A percentile compares a stretch with the other conserved stretches of the same genome.
Conservation (phyloP, 2,329 filamentous ascomycete genomes). For the Cordyceps tenuipes region DNA sequence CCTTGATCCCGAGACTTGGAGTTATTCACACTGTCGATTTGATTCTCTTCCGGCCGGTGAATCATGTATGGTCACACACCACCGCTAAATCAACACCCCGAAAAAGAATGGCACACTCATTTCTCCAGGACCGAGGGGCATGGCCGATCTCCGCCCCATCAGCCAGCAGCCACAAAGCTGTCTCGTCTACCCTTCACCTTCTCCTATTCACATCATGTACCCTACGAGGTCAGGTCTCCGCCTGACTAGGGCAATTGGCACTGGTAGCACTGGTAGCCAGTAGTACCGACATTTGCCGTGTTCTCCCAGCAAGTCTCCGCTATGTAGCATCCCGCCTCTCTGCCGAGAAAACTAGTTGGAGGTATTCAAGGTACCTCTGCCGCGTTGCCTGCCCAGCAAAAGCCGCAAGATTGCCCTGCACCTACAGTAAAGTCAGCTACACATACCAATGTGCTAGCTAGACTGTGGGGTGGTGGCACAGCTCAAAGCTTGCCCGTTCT, state of each 20-base stretch:
- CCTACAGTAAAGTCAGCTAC: neutral
- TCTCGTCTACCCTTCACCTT: neutral
- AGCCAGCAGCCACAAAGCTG: neutral
- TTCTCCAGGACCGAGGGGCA: no score
- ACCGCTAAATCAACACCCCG: neutral
- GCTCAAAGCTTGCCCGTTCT: constrained; percentile 4
- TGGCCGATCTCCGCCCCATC: constrained; percentile 2
- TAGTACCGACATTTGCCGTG: neutral
- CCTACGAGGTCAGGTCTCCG: neutral
- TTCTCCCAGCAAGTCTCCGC: neutral
- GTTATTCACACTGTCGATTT: neutral
- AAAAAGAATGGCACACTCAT: no score
- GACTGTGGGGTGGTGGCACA: constrained; percentile 4
- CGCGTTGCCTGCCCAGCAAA: constrained; percentile 6
- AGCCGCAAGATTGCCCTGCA: neutral
- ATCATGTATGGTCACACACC: neutral
- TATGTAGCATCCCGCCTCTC: neutral
- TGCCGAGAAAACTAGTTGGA: neutral
- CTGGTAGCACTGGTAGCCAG: no score
- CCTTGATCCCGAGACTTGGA: neutral
- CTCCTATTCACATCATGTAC: neutral
- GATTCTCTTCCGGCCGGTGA: neutral
- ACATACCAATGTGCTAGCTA: neutral
- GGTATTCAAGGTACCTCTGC: neutral
- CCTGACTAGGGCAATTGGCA: neutral